Percentiles rank a stretch among this genome's conserved stretches.
phyloP scores from a whole-genome alignment of 139 green algal genomes.

The Trebouxia sp. region DNA sequence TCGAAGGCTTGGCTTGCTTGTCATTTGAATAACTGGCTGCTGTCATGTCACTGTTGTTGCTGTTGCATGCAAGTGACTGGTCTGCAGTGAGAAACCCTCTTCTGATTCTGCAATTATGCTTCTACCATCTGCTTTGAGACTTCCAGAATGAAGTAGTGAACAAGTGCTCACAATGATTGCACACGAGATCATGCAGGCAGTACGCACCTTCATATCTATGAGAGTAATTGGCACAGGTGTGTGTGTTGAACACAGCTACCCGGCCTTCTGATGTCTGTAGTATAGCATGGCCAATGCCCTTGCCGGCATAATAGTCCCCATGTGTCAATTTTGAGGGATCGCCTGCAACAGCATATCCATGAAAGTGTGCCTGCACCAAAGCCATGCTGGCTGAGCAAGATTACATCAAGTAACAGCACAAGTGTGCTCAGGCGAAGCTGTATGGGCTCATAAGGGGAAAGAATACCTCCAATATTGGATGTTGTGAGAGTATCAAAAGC shows the following conservation, averaged over 20 bases:
- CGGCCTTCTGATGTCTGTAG: slow-evolving; percentile 24
- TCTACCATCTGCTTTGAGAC: too few relatives aligned
- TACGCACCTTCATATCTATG: slow-evolving; percentile 1
- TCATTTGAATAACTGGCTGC: too few relatives aligned
- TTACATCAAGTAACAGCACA: not conserved
- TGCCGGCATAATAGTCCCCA: slow-evolving; percentile 36
- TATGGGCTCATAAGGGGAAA: not conserved
- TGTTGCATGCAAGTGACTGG: too few relatives aligned
- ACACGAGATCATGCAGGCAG: not conserved
- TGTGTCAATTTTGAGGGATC: not conserved
- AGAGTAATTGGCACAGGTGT: slow-evolving; percentile 31
- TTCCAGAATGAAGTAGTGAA: too few relatives aligned
- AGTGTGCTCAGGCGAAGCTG: not conserved
- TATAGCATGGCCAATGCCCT: slow-evolving; percentile 22
- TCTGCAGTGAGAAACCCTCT: too few relatives aligned
- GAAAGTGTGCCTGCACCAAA: slow-evolving; percentile 19
- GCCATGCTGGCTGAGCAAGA: not conserved
- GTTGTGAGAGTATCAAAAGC: slow-evolving; percentile 15
- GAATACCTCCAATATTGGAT: slow-evolving; percentile 4
- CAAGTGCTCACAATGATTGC: not conserved
- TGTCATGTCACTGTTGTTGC: too few relatives aligned
- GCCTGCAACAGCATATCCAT: slow-evolving; percentile 22
- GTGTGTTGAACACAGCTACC: slow-evolving; percentile 30
- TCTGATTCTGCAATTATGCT: too few relatives aligned
- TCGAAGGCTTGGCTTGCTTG: too few relatives aligned